Conservation (phyloP, 1,139 yeast species). For the Suhomyces bokatorum region DNA sequence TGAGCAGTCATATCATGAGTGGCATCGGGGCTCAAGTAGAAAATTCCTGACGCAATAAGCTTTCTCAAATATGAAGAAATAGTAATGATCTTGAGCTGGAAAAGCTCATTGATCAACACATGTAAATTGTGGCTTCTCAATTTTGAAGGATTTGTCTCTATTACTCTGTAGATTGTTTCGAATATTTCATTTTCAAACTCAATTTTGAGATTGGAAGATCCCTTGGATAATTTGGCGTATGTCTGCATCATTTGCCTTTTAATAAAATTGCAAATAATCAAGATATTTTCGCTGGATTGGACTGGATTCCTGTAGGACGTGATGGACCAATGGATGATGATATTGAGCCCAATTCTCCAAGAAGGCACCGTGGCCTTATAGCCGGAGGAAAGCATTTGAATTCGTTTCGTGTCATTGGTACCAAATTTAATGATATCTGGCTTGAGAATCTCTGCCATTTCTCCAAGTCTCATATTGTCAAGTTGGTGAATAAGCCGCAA, state of each 20-base stretch:
- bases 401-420: not conserved
- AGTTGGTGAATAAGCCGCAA: slow-evolving; percentile 35
- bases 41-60: slow-evolving; percentile 79
- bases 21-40: slow-evolving; percentile 48
- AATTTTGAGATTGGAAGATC: slow-evolving; percentile 25
- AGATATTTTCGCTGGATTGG: slow-evolving; percentile 33
- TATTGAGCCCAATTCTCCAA: slow-evolving; percentile 46
- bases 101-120: slow-evolving; percentile 56
- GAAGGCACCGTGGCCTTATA: slow-evolving; percentile 10
- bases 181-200: slow-evolving; percentile 51
- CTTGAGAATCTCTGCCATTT: slow-evolving; percentile 29
- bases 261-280: slow-evolving; percentile 41
- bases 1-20: slow-evolving; percentile 7
- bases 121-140: slow-evolving; percentile 40
- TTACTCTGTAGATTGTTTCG: slow-evolving; percentile 28
- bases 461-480: slow-evolving; percentile 35
- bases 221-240: slow-evolving; percentile 20
- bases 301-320: slow-evolving; percentile 38
- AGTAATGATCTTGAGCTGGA: slow-evolving; percentile 50
- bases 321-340: slow-evolving; percentile 52
- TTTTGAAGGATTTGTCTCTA: slow-evolving; percentile 21
- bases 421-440: slow-evolving; percentile 20
- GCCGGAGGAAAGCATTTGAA: not conserved
- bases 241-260: slow-evolving; percentile 32
- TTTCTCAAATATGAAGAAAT: slow-evolving; percentile 73